Base-by-base conservation (phyloP, 345 rosid species). In the Corchorus olitorius region DNA sequence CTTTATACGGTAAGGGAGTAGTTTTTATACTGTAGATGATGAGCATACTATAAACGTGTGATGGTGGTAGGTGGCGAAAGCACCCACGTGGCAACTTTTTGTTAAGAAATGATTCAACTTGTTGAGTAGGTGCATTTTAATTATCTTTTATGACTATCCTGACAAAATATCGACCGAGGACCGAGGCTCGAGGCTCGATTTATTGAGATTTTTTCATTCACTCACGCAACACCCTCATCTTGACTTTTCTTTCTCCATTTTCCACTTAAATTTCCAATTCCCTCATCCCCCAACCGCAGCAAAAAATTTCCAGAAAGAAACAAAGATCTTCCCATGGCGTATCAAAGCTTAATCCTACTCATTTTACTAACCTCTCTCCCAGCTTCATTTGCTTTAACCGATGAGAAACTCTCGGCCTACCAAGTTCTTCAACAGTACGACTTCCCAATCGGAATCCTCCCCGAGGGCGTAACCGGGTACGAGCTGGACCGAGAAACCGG, bases 391-490 rank as follows among this genome's bases (percentile, higher is more conserved):
- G 35, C 65, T 20, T 45, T 10, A 61, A 34, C 35, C 41, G 62
- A 50, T 14, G 39, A 50, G 5, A 72, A 78, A 5, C 76, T 76
- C 14, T 75, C 92, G 0, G 92, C 86, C 9, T 92, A 93, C 80
- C 83, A 88, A 76, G 82, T 72, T 37, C 91, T 90, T 55, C 81
- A 77, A 65, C 49, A 76, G 11, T 87, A 86, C 77, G 78, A 84
- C 10, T 84, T 94, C 77, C 97, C 94, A 0, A 52, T 75, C 6
- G 92, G 98, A 12, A 83, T 94, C 41, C 94, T 94, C 53, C 95
- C 94, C 1, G 75, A 79, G 64, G 97, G 95, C 35, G 86, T 92
- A 4, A 61, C 60, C 0, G 83, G 87, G 48, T 88, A 95, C 65
- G 85, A 87, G 22, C 77, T 90, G 1, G 77, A 93, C 84, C 48